A percentile compares a stretch with the other conserved stretches of the same genome.
These are phyloP conservation scores for Xylaria nigripes DNA, from an alignment of 495 filamentous ascomycete species.

Conservation along the genomic window DNA sequence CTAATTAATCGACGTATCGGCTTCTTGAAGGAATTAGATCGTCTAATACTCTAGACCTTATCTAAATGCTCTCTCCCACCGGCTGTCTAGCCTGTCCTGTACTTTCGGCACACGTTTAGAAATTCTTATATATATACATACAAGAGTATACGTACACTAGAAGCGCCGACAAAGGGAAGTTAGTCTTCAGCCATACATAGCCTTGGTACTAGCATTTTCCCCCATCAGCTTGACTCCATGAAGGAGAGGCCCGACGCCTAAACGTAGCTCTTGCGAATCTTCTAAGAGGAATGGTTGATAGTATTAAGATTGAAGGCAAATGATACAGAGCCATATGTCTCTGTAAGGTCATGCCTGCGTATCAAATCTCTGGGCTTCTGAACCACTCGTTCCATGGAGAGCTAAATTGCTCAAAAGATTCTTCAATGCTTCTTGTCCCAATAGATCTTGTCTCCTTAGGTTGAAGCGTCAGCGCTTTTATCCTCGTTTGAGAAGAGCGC, in stretches of 20 bases:
- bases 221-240: not conserved
- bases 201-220: not conserved
- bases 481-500: not conserved
- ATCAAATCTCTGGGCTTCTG: too few species aligned
- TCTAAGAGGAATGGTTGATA: not conserved
- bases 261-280: not conserved
- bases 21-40: not conserved
- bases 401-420: too few species aligned
- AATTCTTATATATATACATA: conserved; percentile 8
- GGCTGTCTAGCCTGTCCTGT: not conserved
- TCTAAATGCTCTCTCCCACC: not conserved
- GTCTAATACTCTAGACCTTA: not conserved
- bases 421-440: too few species aligned
- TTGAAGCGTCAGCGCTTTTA: too few species aligned
- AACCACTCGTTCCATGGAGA: too few species aligned
- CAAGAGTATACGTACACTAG: conserved; percentile 2
- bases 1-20: not conserved
- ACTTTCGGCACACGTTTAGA: conserved; percentile 1
- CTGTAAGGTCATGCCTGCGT: too few species aligned
- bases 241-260: not conserved
- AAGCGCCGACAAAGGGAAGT: not conserved
- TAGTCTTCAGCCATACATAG: not conserved
- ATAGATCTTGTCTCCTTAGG: too few species aligned
- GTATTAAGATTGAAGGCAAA: too few species aligned
- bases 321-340: too few species aligned